Conservation (phyloP, 495 filamentous ascomycete genomes). For the Friedmanniomyces simplex region DNA sequence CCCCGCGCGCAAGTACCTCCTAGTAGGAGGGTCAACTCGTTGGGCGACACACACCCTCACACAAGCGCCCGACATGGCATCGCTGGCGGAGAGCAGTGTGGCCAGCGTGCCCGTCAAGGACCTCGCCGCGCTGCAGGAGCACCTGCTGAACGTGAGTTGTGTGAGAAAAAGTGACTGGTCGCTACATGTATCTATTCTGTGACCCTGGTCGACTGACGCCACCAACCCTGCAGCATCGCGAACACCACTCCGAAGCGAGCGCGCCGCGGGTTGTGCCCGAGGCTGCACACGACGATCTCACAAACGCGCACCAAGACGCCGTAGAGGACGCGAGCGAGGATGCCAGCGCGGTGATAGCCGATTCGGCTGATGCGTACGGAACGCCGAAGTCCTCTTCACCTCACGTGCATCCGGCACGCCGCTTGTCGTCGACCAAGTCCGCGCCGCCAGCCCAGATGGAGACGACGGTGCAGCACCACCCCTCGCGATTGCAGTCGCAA, state of each 20-base stretch:
- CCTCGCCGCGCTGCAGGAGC: constrained; percentile 5
- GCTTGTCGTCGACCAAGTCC: constrained; percentile 9
- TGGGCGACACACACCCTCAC: neutral
- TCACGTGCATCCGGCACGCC: constrained; percentile 1
- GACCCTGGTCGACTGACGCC: constrained; percentile 6
- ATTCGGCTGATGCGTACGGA: constrained; percentile 4
- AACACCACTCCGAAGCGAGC: neutral
- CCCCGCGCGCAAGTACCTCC: no score
- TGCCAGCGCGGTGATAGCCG: constrained; percentile 1
- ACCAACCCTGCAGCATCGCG: constrained; percentile 13
- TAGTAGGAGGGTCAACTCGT: neutral
- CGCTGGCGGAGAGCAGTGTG: constrained; percentile 19
- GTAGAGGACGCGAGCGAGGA: neutral
- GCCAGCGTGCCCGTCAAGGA: constrained; percentile 6
- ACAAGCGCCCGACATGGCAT: constrained; percentile 9
- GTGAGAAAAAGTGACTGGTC: neutral
- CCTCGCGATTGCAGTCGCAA: constrained; percentile 17
- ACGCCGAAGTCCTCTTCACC: neutral
- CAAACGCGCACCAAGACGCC: no score
- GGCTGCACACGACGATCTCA: neutral
- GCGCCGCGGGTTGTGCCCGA: neutral
- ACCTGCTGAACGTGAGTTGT: constrained; percentile 6
- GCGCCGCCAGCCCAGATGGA: constrained; percentile 6
- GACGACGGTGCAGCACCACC: constrained; percentile 7
- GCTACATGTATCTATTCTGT: no score